Conservation (phyloP, 345 rosid species). For the Toxicodendron radicans region DNA sequence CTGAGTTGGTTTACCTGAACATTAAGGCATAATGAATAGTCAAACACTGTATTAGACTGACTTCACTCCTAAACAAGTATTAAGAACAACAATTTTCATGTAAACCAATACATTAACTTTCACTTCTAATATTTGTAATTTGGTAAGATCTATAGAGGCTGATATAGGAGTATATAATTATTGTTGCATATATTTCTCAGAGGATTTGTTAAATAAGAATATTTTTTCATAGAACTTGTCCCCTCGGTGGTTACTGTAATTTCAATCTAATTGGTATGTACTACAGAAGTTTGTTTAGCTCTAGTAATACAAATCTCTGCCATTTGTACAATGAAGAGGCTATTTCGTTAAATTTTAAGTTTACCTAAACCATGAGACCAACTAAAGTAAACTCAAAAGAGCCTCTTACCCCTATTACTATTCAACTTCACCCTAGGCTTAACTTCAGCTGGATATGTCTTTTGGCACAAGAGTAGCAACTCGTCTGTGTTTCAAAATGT, state of each 20-base stretch:
- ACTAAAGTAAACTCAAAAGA: too few relatives aligned
- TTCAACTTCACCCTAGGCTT: too few relatives aligned
- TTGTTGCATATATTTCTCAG: neutral
- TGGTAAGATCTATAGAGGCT: neutral
- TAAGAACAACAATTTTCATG: neutral
- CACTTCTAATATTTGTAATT: neutral
- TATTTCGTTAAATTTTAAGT: too few relatives aligned
- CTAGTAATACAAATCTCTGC: too few relatives aligned
- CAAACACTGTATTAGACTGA: neutral
- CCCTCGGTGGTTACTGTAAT: neutral
- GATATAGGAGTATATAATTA: neutral
- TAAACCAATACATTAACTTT: neutral
- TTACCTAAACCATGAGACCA: too few relatives aligned
- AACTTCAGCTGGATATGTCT: too few relatives aligned
- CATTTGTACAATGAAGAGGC: too few relatives aligned
- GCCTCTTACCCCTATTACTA: too few relatives aligned
- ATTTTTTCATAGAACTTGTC: neutral
- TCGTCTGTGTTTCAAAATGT: too few relatives aligned
- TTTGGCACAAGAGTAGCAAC: too few relatives aligned
- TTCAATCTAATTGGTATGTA: neutral
- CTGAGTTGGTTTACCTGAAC: conserved; percentile 23
- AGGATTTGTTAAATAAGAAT: neutral
- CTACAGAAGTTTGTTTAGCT: too few relatives aligned
- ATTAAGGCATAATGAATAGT: neutral
- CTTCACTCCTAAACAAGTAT: neutral